Conservation (phyloP, 2,329 filamentous ascomycete species). For the Arthrocladium fulminans region DNA sequence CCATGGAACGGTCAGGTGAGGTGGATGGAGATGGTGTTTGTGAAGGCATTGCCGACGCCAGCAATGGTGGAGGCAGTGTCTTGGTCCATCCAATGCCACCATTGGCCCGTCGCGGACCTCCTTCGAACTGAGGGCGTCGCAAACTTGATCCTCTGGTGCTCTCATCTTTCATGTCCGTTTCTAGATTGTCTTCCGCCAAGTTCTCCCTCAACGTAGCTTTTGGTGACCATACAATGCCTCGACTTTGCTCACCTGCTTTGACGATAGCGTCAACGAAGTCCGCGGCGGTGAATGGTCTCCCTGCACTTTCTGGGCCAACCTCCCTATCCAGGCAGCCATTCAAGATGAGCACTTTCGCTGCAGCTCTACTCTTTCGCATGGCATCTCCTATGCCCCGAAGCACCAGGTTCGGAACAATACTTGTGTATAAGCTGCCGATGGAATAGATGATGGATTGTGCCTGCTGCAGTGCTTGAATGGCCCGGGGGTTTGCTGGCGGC, state of each 20-base stretch:
- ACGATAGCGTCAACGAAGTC: slow-evolving; percentile 79
- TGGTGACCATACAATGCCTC: slow-evolving; percentile 35
- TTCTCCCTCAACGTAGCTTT: not conserved
- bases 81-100: not conserved
- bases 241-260: slow-evolving; percentile 62
- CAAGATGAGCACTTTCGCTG: slow-evolving; percentile 67
- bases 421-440: slow-evolving; percentile 90
- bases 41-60: slow-evolving; percentile 5
- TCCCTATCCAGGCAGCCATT: slow-evolving; percentile 81
- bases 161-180: not conserved
- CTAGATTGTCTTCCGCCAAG: not conserved
- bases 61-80: slow-evolving; percentile 1
- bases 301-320: slow-evolving; percentile 55
- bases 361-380: slow-evolving; percentile 43
- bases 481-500: slow-evolving; percentile 72
- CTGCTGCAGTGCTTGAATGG: slow-evolving; percentile 56
- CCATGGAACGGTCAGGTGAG: slow-evolving; percentile 1
- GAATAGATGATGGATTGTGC: slow-evolving; percentile 73
- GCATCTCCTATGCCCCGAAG: slow-evolving; percentile 65
- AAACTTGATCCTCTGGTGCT: not conserved
- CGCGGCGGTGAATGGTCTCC: slow-evolving; percentile 51
- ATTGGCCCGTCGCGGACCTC: not conserved
- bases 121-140: not conserved
- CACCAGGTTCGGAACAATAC: slow-evolving; percentile 72
- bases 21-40: not conserved